A percentile compares a stretch with the other conserved stretches of the same genome.
Evolutionary conservation across 164 flowering plant species (phyloP).

Genomic region (Cinnamomum micranthum): DNA sequence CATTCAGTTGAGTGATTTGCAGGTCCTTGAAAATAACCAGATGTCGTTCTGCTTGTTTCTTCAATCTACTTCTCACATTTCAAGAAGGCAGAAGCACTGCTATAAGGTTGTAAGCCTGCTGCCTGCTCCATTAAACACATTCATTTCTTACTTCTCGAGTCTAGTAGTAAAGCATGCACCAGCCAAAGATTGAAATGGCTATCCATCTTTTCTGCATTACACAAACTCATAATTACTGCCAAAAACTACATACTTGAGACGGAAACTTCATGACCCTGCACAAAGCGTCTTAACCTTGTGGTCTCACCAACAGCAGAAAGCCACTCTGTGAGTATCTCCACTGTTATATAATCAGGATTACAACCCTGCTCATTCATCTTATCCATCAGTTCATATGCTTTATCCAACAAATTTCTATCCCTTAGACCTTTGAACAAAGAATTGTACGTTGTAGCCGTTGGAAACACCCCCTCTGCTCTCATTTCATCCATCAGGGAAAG

Average conservation of each 20-base stretch:
- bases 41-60: background rate
- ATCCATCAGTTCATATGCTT: conserved; percentile 69
- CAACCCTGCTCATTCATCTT: conserved; percentile 63
- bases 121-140: background rate
- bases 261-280: conserved; percentile 35
- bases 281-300: conserved; percentile 42
- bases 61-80: too few species aligned
- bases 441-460: conserved; percentile 57
- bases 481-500: conserved; percentile 65
- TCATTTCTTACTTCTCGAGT: too few species aligned
- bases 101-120: background rate
- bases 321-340: conserved; percentile 81
- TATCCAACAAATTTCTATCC: conserved; percentile 43
- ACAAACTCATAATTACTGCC: background rate
- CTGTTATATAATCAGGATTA: conserved; percentile 66
- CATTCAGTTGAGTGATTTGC: background rate
- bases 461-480: conserved; percentile 44
- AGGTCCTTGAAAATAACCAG: background rate
- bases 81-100: background rate
- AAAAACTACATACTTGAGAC: background rate
- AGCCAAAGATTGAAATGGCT: background rate
- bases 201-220: background rate
- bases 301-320: conserved; percentile 62
- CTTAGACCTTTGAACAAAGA: conserved; percentile 63
- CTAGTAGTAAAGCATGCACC: background rate